Percentiles rank a stretch among this genome's conserved stretches.
phyloP scores from a whole-genome alignment of 2,329 filamentous ascomycete genomes.

The Aspergillus quadricinctus region DNA sequence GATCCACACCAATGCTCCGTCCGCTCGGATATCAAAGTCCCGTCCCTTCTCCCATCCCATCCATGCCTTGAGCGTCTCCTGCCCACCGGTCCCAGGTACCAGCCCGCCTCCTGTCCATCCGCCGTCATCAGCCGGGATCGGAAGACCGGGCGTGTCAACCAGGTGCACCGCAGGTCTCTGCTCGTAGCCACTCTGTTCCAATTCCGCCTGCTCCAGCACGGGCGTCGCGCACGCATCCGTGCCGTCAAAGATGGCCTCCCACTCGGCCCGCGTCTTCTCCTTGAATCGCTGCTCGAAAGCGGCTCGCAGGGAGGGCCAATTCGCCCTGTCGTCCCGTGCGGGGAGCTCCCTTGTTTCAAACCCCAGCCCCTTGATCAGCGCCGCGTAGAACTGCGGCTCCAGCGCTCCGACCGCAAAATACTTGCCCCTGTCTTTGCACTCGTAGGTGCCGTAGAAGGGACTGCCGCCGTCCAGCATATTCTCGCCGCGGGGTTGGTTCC shows the following conservation, averaged over 20 bases:
- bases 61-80: constrained; percentile 66
- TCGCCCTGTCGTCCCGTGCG: constrained; percentile 53
- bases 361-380: constrained; percentile 62
- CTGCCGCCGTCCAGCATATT: constrained; percentile 81
- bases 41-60: constrained; percentile 68
- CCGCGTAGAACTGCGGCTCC: constrained; percentile 78
- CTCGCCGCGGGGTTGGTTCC: constrained; percentile 61
- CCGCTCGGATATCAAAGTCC: constrained; percentile 61
- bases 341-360: constrained; percentile 48
- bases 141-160: constrained; percentile 63
- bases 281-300: constrained; percentile 63
- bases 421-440: constrained; percentile 66
- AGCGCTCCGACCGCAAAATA: constrained; percentile 88
- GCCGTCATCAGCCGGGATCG: constrained; percentile 55
- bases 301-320: constrained; percentile 64
- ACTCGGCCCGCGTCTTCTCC: constrained; percentile 66
- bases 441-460: constrained; percentile 87
- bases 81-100: constrained; percentile 65
- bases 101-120: constrained; percentile 63
- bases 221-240: constrained; percentile 93
- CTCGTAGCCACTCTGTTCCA: constrained; percentile 55
- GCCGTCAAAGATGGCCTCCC: constrained; percentile 82
- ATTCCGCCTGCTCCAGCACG: constrained; percentile 69
- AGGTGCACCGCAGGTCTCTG: constrained; percentile 49
- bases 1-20: constrained; percentile 56